These are phyloP conservation scores for Corymbia maculata DNA, from an alignment of 345 rosid genomes.

Conservation along the genomic window DNA sequence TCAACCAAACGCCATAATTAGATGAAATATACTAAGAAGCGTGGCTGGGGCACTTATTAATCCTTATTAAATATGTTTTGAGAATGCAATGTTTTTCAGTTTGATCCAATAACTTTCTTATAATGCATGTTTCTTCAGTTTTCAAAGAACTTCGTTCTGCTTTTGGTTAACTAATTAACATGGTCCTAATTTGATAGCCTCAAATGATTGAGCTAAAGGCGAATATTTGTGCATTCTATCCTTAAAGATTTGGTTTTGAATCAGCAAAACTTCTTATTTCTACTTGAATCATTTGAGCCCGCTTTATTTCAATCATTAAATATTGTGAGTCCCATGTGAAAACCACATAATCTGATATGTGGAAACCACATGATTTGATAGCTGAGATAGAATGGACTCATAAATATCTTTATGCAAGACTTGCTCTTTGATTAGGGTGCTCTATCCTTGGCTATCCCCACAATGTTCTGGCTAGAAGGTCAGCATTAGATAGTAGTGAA, in stretches of 20 bases:
- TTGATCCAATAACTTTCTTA: neutral
- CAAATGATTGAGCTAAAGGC: neutral
- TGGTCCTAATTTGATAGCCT: neutral
- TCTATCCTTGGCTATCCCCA: neutral
- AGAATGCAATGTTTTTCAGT: neutral
- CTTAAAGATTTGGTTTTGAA: neutral
- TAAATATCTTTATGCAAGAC: neutral
- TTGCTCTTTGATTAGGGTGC: neutral
- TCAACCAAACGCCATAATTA: neutral
- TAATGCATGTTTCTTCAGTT: neutral
- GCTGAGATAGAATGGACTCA: too few relatives aligned
- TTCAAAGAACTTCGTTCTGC: neutral
- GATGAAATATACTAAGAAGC: neutral
- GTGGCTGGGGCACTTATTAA: neutral
- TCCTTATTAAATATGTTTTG: neutral
- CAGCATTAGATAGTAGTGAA: neutral
- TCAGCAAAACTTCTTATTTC: neutral
- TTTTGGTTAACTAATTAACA: neutral
- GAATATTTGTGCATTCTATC: neutral
- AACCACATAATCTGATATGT: neutral
- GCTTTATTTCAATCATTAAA: neutral
- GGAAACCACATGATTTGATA: neutral
- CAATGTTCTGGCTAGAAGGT: neutral
- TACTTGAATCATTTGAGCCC: neutral
- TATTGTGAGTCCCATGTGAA: neutral